Percentiles rank a stretch among this genome's conserved stretches.
phyloP scores from a whole-genome alignment of 2,329 filamentous ascomycete genomes.

The Xylaria sp. region DNA sequence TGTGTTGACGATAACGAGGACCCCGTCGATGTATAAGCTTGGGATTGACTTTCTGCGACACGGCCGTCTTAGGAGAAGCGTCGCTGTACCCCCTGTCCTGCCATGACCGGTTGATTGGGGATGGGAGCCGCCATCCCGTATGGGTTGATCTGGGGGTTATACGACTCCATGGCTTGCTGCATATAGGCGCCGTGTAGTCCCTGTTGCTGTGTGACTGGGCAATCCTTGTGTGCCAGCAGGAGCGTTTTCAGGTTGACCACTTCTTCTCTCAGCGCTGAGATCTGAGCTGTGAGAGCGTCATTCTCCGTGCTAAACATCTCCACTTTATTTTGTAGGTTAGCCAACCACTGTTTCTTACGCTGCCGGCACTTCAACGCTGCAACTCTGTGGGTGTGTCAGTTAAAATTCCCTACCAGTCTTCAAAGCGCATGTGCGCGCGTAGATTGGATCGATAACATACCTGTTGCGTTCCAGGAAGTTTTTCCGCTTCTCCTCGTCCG shows the following conservation, averaged over 20 bases:
- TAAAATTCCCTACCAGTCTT: neutral
- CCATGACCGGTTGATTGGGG: conserved; percentile 59
- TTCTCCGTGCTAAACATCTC: conserved; percentile 93
- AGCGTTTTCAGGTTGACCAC: conserved; percentile 94
- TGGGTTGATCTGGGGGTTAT: conserved; percentile 62
- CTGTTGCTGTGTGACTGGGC: conserved; percentile 88
- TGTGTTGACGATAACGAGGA: conserved; percentile 2
- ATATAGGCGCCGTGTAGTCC: conserved; percentile 66
- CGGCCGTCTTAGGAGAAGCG: conserved; percentile 58
- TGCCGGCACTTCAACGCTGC: conserved; percentile 96
- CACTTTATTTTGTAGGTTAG: conserved; percentile 91
- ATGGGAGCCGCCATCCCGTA: conserved; percentile 63
- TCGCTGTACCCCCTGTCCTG: conserved; percentile 59
- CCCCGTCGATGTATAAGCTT: conserved; percentile 1
- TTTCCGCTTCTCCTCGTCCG: conserved; percentile 96
- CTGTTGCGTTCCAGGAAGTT: conserved; percentile 97
- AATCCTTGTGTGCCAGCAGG: conserved; percentile 93
- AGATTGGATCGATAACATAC: conserved; percentile 58
- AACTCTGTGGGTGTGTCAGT: conserved; percentile 63
- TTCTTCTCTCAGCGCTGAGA: conserved; percentile 85
- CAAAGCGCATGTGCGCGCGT: neutral
- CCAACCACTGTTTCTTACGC: conserved; percentile 98
- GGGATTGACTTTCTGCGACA: conserved; percentile 24
- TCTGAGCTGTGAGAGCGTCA: conserved; percentile 81
- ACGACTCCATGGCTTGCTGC: conserved; percentile 61